Percentiles rank a stretch among this genome's conserved stretches.
phyloP scores from a whole-genome alignment of 805 yeast species.

The Hanseniaspora thailandica region DNA sequence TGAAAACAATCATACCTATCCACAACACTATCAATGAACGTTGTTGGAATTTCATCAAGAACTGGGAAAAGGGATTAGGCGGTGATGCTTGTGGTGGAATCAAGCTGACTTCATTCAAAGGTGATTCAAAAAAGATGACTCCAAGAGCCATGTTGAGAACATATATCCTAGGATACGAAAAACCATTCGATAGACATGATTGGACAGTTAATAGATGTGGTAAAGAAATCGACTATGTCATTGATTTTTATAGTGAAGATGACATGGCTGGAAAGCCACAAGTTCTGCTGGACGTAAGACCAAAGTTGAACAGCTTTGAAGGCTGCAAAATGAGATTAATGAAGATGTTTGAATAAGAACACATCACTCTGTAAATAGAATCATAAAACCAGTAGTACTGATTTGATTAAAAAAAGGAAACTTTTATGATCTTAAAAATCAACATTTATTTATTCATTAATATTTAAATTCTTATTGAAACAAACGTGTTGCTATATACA shows the following conservation, averaged over 20 bases:
- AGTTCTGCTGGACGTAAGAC: conserved; percentile 81
- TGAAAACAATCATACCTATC: conserved; percentile 84
- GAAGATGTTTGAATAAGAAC: conserved; percentile 49
- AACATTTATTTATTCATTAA: background rate
- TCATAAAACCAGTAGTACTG: background rate
- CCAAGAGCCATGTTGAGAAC: conserved; percentile 70
- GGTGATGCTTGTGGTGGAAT: conserved; percentile 72
- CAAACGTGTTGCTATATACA: background rate
- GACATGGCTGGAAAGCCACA: conserved; percentile 36
- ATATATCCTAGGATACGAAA: conserved; percentile 52
- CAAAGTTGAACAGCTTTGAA: conserved; percentile 71
- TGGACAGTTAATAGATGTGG: conserved; percentile 88
- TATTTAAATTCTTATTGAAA: too few species aligned
- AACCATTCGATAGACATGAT: conserved; percentile 93
- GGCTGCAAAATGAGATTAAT: conserved; percentile 61
- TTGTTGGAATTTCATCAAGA: conserved; percentile 73
- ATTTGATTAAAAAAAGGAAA: background rate
- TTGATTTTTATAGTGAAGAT: conserved; percentile 61
- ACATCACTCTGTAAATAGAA: too few species aligned
- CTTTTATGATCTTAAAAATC: too few species aligned
- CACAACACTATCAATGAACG: conserved; percentile 89
- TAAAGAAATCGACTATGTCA: conserved; percentile 69
- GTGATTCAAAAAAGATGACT: conserved; percentile 72
- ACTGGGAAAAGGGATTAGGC: conserved; percentile 63
- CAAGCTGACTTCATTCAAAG: conserved; percentile 72